Percentiles rank a stretch among this genome's conserved stretches.
Conservation (phyloP, 2,329 filamentous ascomycete species). For the Talaromyces sp. region DNA sequence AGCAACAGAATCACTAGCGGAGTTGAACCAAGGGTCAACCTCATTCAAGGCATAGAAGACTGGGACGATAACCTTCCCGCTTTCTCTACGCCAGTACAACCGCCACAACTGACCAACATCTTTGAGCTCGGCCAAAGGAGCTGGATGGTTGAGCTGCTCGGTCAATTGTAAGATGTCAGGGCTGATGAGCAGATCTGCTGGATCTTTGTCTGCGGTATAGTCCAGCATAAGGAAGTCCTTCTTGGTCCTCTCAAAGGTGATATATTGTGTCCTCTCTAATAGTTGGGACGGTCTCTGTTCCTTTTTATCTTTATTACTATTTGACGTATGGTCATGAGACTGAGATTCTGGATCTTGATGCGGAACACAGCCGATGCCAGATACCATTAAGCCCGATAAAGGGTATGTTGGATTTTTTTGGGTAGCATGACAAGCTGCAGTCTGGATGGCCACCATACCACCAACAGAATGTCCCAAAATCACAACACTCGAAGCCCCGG, state of each 20-base stretch:
- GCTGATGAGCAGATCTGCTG: background rate
- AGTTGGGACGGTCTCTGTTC: background rate
- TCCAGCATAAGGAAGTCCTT: background rate
- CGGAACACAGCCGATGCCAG: background rate
- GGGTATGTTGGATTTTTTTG: background rate
- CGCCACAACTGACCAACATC: background rate
- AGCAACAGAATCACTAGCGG: background rate
- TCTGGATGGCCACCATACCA: background rate
- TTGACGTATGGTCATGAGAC: background rate
- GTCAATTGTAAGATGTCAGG: background rate
- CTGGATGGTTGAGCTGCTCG: background rate
- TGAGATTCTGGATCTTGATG: background rate
- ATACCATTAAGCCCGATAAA: background rate
- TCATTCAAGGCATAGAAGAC: background rate
- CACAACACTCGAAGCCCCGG: background rate
- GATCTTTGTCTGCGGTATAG: background rate
- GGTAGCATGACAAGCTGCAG: background rate
- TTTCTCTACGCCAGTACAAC: background rate
- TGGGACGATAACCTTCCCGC: background rate
- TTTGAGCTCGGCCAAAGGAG: background rate
- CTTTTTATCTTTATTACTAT: background rate
- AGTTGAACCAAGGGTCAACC: constrained; percentile 1
- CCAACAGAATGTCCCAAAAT: constrained; percentile 1
- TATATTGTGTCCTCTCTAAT: background rate
- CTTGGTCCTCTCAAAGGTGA: background rate